Evolutionary conservation across 1,284 basidiomycete species (phyloP), one percentile per base, ranked within the genome.

Genomic region (Athelia sp.): DNA sequence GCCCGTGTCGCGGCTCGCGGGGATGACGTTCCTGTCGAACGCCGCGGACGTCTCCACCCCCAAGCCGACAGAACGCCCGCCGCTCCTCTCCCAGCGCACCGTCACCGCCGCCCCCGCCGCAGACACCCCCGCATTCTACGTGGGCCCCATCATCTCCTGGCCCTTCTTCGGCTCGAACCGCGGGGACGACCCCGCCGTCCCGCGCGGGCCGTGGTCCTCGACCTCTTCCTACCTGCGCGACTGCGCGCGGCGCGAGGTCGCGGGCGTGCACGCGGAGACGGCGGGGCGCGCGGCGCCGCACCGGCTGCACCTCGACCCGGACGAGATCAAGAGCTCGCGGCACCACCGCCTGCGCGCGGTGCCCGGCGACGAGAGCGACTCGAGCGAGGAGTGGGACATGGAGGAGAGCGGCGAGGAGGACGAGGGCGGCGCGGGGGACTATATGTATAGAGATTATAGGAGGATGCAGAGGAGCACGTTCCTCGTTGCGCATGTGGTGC

Each of bases 101-200:
- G 24, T 22, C 43, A 44, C 48, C 47, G 11, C 54, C 61, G 56
- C 23, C 1, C 26, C 4, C 26, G 6, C 26, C 26, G 13, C 26
- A 4, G 26, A 29, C 6, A n/a, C n/a, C n/a, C n/a, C n/a, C n/a
- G 70, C 78, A 51, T 81, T 77, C 62, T 78, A 83, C 49, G 72
- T 90, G 35, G 87, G 87, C 2, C 84, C 84, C 6, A 90, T 91
- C 58, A 78, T 91, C 49, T 89, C 87, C 2, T 91, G 89, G 87
- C 84, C 88, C 1, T 91, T 91, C 73, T 91, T 91, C 62, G 88
- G 88, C 40, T 84, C 84, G 8, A 81, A 84, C 56, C 76, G 89
- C 31, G 88, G 88, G 24, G 82, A 86, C 50, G 79, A 85, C 2
- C 67, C 72, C 19, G 85, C 87, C 56, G 73, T 91, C 38, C 73